A percentile compares a stretch with the other conserved stretches of the same genome.
Conservation (phyloP, 805 yeast genomes). For the Wickerhamiella nectarea region DNA sequence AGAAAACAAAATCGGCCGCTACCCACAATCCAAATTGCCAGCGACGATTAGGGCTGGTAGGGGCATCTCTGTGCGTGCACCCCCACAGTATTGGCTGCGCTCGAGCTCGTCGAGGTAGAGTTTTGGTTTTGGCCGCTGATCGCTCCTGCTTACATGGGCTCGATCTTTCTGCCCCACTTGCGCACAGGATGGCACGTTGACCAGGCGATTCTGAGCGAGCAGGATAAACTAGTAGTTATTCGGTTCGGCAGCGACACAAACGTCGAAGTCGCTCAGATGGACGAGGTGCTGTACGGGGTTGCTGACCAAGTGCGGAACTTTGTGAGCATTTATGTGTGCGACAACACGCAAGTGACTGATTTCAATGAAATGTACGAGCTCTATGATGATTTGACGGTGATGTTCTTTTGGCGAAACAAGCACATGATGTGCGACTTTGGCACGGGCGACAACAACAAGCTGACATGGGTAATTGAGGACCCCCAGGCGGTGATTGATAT, state of each 20-base stretch:
- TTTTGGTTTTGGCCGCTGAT: no score
- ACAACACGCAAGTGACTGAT: constrained; percentile 78
- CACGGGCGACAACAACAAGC: constrained; percentile 90
- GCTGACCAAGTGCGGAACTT: constrained; percentile 78
- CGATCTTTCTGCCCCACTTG: constrained; percentile 68
- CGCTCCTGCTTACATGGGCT: constrained; percentile 45
- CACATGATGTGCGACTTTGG: constrained; percentile 99
- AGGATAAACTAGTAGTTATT: constrained; percentile 72
- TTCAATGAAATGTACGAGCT: constrained; percentile 83
- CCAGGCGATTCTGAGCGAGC: constrained; percentile 84
- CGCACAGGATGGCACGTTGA: constrained; percentile 94
- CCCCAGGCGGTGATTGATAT: constrained; percentile 86
- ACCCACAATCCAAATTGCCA: no score
- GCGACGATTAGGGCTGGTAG: no score
- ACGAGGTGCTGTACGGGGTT: constrained; percentile 63
- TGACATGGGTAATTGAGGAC: constrained; percentile 65
- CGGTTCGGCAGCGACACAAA: constrained; percentile 75
- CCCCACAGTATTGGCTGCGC: no score
- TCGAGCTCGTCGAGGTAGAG: no score
- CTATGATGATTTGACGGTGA: constrained; percentile 78
- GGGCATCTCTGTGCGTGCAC: no score
- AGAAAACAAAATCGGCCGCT: no score
- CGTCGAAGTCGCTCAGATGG: constrained; percentile 77
- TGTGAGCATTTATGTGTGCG: constrained; percentile 79
- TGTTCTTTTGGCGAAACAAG: constrained; percentile 83